These are phyloP conservation scores for Colletotrichum graminicola DNA, from an alignment of 2,329 filamentous ascomycete genomes.

Conservation along the genomic window DNA sequence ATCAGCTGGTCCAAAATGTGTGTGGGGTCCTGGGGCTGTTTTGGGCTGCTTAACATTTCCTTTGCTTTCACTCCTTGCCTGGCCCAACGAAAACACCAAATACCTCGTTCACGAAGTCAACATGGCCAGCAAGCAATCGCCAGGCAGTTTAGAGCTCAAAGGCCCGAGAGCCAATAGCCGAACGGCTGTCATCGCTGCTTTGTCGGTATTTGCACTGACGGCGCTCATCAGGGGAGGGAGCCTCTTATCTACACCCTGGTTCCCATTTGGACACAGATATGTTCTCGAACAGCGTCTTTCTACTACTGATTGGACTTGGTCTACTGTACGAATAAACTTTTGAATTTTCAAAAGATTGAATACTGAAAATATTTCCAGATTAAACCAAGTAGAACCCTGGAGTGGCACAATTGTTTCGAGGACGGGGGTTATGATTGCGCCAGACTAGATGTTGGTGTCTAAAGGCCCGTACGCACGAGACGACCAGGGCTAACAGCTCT, in stretches of 20 bases:
- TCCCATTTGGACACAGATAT: background rate
- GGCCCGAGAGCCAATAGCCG: slow-evolving; percentile 2
- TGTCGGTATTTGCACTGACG: slow-evolving; percentile 24
- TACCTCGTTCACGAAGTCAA: background rate
- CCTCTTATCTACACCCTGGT: slow-evolving; percentile 2
- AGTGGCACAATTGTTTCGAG: slow-evolving; percentile 51
- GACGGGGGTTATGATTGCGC: slow-evolving; percentile 49
- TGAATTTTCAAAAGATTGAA: too few species aligned
- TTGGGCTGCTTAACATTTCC: background rate
- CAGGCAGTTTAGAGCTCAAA: background rate
- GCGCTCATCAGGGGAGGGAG: slow-evolving; percentile 28
- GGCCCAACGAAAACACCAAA: background rate
- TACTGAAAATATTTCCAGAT: slow-evolving; percentile 52
- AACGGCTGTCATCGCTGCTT: slow-evolving; percentile 10
- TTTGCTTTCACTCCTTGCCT: background rate
- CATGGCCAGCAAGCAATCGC: slow-evolving; percentile 19
- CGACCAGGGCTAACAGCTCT: slow-evolving; percentile 16
- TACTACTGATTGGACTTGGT: slow-evolving; percentile 30
- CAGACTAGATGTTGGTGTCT: slow-evolving; percentile 49
- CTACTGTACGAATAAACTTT: slow-evolving; percentile 4
- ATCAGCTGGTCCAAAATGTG: slow-evolving; percentile 20
- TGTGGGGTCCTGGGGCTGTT: background rate
- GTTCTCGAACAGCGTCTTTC: background rate
- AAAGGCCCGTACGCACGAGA: background rate
- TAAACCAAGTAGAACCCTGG: slow-evolving; percentile 47